Evolutionary conservation across 2,329 filamentous ascomycete species (phyloP), one percentile per base, ranked within the genome.

Genomic region (Moelleriella libera): DNA sequence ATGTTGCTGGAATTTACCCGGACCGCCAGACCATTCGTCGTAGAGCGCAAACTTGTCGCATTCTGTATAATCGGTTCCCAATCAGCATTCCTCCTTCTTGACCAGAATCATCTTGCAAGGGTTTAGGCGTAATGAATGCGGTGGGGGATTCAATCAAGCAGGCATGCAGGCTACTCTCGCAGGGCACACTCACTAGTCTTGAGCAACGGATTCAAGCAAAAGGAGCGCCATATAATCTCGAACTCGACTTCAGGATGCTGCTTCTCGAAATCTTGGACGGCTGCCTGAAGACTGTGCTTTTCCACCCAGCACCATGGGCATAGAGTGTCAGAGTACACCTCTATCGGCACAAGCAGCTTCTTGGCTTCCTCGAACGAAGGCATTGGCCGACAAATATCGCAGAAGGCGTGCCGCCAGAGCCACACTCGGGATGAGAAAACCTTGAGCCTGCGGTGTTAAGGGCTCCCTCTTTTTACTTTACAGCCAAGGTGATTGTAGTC

Each of bases 221-320:
- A 73, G 0, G 72, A 71, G 41, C 66, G 68, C 61, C 68, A 76
- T 1, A 59, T 57, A 10, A 75, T 57, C 41, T 72, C 64, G 48
- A 76, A 74, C 5, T 65, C 60, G 29, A 67, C 62, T 12, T 67
- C 63, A 0, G 70, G 69, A 49, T 72, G 62, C 11, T 53, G 53
- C 4, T 57, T 52, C 47, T 59, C 60, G 55, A 69, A 72, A 5
- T 56, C 53, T 28, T 60, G 56, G 51, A 75, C 71, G 47, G 72
- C 71, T 10, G 50, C 52, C 49, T 72, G 66, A 46, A 76, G 63
- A 47, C 64, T 68, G 48, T 62, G 67, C 51, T 72, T 66, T 49
- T 68, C 66, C 49, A 76, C 62, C 53, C 72, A 76, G 53, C 69
- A 74, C 63, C 70, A 75, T 4, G 72, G 70, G 49, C 74, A 77